phyloP scores from a whole-genome alignment of 192 early-diverging fungal genomes.

The Mortierella claussenii region DNA sequence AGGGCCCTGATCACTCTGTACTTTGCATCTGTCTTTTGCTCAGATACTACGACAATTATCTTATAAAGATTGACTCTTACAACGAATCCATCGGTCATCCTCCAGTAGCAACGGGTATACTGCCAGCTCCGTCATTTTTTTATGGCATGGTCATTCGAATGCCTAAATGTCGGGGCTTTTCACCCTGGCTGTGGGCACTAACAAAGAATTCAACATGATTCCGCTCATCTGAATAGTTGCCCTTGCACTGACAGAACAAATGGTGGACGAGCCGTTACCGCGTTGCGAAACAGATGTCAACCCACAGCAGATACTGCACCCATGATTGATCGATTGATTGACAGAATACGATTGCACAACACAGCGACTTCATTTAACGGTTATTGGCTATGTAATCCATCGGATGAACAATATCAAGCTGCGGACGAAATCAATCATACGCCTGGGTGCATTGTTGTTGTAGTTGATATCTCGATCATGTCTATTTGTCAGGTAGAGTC shows the following conservation, averaged over 20 bases:
- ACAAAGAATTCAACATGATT: not conserved
- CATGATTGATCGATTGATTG: not conserved
- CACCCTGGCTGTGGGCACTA: too few species aligned
- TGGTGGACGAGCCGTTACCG: constrained; percentile 47
- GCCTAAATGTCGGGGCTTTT: too few species aligned
- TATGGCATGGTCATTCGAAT: too few species aligned
- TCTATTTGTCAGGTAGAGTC: too few species aligned
- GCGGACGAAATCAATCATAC: too few species aligned
- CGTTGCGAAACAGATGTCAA: constrained; percentile 48
- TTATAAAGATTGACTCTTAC: constrained; percentile 45
- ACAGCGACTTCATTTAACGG: too few species aligned
- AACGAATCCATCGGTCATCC: constrained; percentile 35
- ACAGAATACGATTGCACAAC: not conserved
- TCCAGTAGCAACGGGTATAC: constrained; percentile 52
- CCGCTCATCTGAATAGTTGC: constrained; percentile 41
- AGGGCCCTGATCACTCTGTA: too few species aligned
- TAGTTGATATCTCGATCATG: too few species aligned
- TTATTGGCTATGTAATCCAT: too few species aligned
- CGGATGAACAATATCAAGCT: too few species aligned
- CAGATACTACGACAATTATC: constrained; percentile 71
- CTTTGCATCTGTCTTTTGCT: not conserved
- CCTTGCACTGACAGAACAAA: constrained; percentile 56
- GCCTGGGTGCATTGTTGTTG: too few species aligned
- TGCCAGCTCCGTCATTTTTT: too few species aligned
- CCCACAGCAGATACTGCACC: constrained; percentile 36